phyloP scores from a whole-genome alignment of 1,139 yeast species.

The Saccharomycopsis hybrid region DNA sequence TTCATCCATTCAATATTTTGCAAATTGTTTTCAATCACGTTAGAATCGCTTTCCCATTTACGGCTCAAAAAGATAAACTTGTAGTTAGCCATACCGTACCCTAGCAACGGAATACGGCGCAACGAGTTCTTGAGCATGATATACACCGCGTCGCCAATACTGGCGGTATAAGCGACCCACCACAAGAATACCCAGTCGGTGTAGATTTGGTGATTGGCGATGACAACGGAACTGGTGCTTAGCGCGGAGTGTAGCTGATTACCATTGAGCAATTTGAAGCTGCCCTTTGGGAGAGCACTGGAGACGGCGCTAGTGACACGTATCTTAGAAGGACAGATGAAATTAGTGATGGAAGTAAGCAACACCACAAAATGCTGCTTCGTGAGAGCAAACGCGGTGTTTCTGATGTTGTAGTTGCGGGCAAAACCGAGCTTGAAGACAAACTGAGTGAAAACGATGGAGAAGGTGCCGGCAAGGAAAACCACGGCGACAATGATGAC shows the following conservation, averaged over 20 bases:
- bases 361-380: constrained; percentile 46
- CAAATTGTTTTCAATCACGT: constrained; percentile 51
- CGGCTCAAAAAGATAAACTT: constrained; percentile 76
- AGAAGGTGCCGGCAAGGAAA: constrained; percentile 41
- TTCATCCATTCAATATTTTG: constrained; percentile 3
- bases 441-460: constrained; percentile 39
- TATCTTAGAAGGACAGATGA: constrained; percentile 36
- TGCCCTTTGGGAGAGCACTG: constrained; percentile 27
- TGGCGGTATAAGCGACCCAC: constrained; percentile 75
- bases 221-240: constrained; percentile 50
- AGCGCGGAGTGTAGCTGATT: constrained; percentile 32
- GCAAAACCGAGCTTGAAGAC: constrained; percentile 32
- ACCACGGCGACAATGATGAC: constrained; percentile 31
- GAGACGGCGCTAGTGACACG: constrained; percentile 38
- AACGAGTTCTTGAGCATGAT: constrained; percentile 79
- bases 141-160: constrained; percentile 54
- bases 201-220: constrained; percentile 88
- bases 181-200: constrained; percentile 93
- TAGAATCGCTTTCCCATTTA: constrained; percentile 76
- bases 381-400: constrained; percentile 39
- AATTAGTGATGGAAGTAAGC: constrained; percentile 37
- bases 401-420: constrained; percentile 25
- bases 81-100: constrained; percentile 80
- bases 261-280: constrained; percentile 25
- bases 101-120: constrained; percentile 66